Percentiles rank a stretch among this genome's conserved stretches.
These are phyloP conservation scores for Suillus subluteus DNA, from an alignment of 768 basidiomycete species.

Conservation along the genomic window DNA sequence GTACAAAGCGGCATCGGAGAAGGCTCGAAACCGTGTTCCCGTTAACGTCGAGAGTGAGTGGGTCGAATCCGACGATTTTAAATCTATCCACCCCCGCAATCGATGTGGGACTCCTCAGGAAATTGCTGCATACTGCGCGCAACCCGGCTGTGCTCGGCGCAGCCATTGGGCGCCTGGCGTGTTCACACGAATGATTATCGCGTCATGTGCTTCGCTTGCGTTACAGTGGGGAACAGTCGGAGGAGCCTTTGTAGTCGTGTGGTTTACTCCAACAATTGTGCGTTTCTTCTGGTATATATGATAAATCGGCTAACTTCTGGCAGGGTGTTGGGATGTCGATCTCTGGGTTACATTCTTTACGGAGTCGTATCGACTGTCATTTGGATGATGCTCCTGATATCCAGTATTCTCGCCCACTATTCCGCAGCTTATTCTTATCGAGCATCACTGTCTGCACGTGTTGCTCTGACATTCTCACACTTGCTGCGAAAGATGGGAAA, in stretches of 20 bases:
- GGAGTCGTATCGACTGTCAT: slow-evolving; percentile 23
- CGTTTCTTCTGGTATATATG: background rate
- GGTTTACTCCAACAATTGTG: slow-evolving; percentile 28
- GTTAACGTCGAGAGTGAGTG: background rate
- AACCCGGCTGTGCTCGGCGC: slow-evolving; percentile 5
- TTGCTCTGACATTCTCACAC: slow-evolving; percentile 11
- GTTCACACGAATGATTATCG: slow-evolving; percentile 23
- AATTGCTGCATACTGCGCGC: slow-evolving; percentile 18
- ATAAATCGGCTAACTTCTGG: background rate
- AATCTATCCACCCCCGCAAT: slow-evolving; percentile 12
- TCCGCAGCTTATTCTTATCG: background rate
- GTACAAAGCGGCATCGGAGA: slow-evolving; percentile 1
- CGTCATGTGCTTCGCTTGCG: slow-evolving; percentile 23
- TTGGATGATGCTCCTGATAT: slow-evolving; percentile 24
- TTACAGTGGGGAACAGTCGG: slow-evolving; percentile 32
- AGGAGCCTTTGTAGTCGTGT: slow-evolving; percentile 25
- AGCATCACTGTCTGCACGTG: background rate
- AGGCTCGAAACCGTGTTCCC: background rate
- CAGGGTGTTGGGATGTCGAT: slow-evolving; percentile 28
- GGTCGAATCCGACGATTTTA: background rate
- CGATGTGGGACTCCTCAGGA: slow-evolving; percentile 14
- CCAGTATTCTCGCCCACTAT: slow-evolving; percentile 11
- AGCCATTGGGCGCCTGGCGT: slow-evolving; percentile 22
- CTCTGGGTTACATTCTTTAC: slow-evolving; percentile 25
- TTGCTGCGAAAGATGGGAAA: slow-evolving; percentile 23